Evolutionary conservation across 495 filamentous ascomycete species (phyloP).

Genomic region (Penicillium bovifimosum): DNA sequence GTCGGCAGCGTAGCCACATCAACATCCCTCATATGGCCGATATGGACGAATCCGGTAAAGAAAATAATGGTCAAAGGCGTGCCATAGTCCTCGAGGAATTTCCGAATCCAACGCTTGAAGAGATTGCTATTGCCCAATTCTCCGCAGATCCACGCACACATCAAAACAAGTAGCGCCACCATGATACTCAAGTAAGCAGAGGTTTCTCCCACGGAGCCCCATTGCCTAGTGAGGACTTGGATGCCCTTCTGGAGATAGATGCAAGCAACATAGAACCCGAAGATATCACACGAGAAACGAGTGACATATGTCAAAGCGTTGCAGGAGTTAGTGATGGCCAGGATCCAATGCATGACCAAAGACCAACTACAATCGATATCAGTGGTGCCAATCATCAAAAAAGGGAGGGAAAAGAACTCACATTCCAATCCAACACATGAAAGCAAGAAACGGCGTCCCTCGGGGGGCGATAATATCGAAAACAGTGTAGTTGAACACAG

Average conservation of each 20-base stretch:
- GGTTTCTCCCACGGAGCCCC: slow-evolving; percentile 47
- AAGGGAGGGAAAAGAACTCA: slow-evolving; percentile 29
- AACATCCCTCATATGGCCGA: slow-evolving; percentile 69
- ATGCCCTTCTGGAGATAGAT: slow-evolving; percentile 84
- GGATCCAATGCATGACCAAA: slow-evolving; percentile 70
- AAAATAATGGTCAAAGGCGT: slow-evolving; percentile 79
- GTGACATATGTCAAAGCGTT: slow-evolving; percentile 78
- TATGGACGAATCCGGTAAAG: slow-evolving; percentile 82
- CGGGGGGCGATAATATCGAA: slow-evolving; percentile 71
- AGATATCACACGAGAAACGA: slow-evolving; percentile 80
- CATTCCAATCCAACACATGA: slow-evolving; percentile 83
- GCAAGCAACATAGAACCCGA: slow-evolving; percentile 83
- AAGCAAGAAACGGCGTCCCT: slow-evolving; percentile 69
- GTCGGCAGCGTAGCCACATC: slow-evolving; percentile 62
- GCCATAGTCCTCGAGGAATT: slow-evolving; percentile 80
- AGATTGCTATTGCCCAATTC: slow-evolving; percentile 63
- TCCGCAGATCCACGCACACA: slow-evolving; percentile 63
- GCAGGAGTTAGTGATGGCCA: slow-evolving; percentile 75
- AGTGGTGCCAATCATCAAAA: slow-evolving; percentile 5
- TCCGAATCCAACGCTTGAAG: slow-evolving; percentile 64
- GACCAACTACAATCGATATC: slow-evolving; percentile 53
- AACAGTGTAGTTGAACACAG: slow-evolving; percentile 83
- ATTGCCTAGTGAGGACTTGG: slow-evolving; percentile 66
- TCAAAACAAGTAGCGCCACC: slow-evolving; percentile 67
- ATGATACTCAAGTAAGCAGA: slow-evolving; percentile 71